A percentile compares a stretch with the other conserved stretches of the same genome.
These are phyloP conservation scores for Colletotrichum incanum DNA, from an alignment of 2,329 filamentous ascomycete genomes.

Conservation along the genomic window DNA sequence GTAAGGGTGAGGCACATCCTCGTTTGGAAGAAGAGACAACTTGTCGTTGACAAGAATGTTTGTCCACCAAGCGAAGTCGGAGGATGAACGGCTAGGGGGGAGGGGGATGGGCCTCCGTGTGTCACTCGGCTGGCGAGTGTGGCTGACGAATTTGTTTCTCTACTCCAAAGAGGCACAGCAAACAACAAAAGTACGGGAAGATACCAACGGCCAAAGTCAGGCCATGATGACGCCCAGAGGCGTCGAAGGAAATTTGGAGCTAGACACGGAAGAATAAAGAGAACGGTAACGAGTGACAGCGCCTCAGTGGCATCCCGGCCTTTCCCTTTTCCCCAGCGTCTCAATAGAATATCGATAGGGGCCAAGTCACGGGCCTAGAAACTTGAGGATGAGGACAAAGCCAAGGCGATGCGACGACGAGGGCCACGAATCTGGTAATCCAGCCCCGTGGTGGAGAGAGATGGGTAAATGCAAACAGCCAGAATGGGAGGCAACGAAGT, in stretches of 20 bases:
- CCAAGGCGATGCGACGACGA: conserved; percentile 16
- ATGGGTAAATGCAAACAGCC: conserved; percentile 20
- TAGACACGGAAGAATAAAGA: conserved; percentile 25
- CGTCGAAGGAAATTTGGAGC: conserved; percentile 30
- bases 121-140: conserved; percentile 17
- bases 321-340: conserved; percentile 17
- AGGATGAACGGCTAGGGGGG: conserved; percentile 12
- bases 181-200: conserved; percentile 7
- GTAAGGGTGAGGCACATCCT: neutral
- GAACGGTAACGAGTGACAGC: conserved; percentile 27
- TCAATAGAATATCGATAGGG: conserved; percentile 15
- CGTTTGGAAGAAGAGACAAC: conserved; percentile 35
- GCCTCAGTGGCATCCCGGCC: conserved; percentile 14
- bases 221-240: conserved; percentile 42
- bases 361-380: conserved; percentile 5
- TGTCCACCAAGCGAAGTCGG: conserved; percentile 31
- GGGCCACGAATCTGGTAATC: conserved; percentile 20
- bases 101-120: conserved; percentile 5
- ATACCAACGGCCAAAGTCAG: conserved; percentile 32
- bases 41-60: conserved; percentile 34
- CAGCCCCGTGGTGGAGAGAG: neutral
- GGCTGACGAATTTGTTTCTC: conserved; percentile 18
- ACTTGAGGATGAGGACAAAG: neutral
- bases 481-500: neutral
- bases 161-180: neutral